phyloP scores from a whole-genome alignment of 2,329 filamentous ascomycete genomes.

The Stagonosporopsis vannaccii region DNA sequence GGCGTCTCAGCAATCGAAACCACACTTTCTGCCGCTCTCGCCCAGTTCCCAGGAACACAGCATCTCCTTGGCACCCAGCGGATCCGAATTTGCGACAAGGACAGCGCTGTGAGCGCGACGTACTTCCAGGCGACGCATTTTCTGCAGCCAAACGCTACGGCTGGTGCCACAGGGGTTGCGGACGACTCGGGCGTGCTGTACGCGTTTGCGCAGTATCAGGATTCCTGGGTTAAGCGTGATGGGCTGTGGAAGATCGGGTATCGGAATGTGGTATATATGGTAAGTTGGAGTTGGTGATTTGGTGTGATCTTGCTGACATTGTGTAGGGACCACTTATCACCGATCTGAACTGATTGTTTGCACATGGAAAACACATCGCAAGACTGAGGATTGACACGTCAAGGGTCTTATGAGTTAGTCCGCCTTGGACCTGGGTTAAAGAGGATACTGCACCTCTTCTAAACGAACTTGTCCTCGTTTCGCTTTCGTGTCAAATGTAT shows the following conservation, averaged over 20 bases:
- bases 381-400: too few relatives aligned
- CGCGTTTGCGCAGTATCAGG: slow-evolving; percentile 17
- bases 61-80: slow-evolving; percentile 11
- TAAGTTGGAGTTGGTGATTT: neutral
- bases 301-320: neutral
- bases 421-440: too few relatives aligned
- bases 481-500: too few relatives aligned
- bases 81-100: slow-evolving; percentile 1
- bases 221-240: slow-evolving; percentile 8
- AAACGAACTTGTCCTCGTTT: too few relatives aligned
- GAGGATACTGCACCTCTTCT: too few relatives aligned
- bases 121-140: slow-evolving; percentile 9
- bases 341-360: neutral
- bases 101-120: slow-evolving; percentile 1
- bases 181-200: neutral
- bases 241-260: slow-evolving; percentile 8
- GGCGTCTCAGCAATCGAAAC: neutral
- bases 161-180: neutral
- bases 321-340: neutral
- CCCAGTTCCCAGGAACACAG: slow-evolving; percentile 3
- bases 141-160: slow-evolving; percentile 1
- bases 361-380: too few relatives aligned
- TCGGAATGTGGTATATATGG: slow-evolving; percentile 13
- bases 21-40: neutral
- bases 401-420: too few relatives aligned